phyloP scores from a whole-genome alignment of 1,284 basidiomycete genomes.

The Malassezia arunalokei region DNA sequence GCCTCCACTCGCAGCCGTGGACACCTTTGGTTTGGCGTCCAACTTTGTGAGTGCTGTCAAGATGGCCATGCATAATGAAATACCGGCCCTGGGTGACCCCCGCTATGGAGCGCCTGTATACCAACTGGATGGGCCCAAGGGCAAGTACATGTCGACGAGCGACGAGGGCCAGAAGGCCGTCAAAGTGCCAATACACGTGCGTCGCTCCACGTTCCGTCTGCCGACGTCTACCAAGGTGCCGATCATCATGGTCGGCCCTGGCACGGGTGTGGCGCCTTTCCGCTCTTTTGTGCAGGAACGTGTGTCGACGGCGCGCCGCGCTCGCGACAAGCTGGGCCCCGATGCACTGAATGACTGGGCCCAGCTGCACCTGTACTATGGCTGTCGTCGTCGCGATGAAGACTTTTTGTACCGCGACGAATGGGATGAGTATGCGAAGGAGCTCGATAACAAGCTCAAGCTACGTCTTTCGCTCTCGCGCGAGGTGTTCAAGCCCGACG shows the following conservation, averaged over 20 bases:
- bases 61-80: slow-evolving; percentile 54
- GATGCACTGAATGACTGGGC: slow-evolving; percentile 92
- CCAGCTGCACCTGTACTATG: slow-evolving; percentile 84
- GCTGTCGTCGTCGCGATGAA: slow-evolving; percentile 71
- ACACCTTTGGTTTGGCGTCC: slow-evolving; percentile 38
- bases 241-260: slow-evolving; percentile 96
- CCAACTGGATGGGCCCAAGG: slow-evolving; percentile 74
- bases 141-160: slow-evolving; percentile 56
- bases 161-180: slow-evolving; percentile 48
- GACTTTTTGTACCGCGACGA: slow-evolving; percentile 92
- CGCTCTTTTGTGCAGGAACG: slow-evolving; percentile 96
- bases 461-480: slow-evolving; percentile 82
- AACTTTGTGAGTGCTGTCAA: slow-evolving; percentile 50
- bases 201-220: slow-evolving; percentile 87
- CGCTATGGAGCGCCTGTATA: slow-evolving; percentile 57
- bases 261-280: slow-evolving; percentile 96
- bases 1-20: slow-evolving; percentile 16
- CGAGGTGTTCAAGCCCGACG: slow-evolving; percentile 62
- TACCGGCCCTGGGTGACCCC: slow-evolving; percentile 32
- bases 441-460: slow-evolving; percentile 78
- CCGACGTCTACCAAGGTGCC: slow-evolving; percentile 96
- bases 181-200: slow-evolving; percentile 83
- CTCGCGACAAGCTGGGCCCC: slow-evolving; percentile 66
- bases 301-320: slow-evolving; percentile 81
- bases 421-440: slow-evolving; percentile 74